phyloP scores from a whole-genome alignment of 768 basidiomycete genomes.

The Inosperma sp. region DNA sequence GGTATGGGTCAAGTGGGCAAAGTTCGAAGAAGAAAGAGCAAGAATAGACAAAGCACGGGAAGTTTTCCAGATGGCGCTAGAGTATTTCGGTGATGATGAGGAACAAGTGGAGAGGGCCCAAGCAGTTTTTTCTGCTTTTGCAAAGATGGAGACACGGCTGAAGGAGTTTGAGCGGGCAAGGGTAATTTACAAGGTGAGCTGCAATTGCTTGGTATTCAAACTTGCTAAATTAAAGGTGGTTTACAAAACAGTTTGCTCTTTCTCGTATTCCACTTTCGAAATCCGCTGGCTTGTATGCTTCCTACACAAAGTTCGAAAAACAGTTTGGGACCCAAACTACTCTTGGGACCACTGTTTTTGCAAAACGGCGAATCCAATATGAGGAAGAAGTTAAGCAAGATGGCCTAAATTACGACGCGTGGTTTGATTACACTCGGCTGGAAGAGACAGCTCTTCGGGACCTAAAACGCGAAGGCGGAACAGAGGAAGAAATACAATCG shows the following conservation, averaged over 20 bases:
- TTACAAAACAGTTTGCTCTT: slow-evolving; percentile 89
- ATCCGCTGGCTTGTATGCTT: slow-evolving; percentile 79
- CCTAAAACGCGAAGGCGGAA: slow-evolving; percentile 68
- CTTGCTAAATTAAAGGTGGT: neutral
- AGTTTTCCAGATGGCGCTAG: slow-evolving; percentile 86
- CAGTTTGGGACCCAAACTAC: slow-evolving; percentile 88
- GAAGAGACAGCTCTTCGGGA: slow-evolving; percentile 86
- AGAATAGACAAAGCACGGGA: slow-evolving; percentile 71
- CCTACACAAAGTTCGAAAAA: slow-evolving; percentile 97
- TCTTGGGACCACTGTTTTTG: slow-evolving; percentile 90
- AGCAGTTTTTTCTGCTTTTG: slow-evolving; percentile 88
- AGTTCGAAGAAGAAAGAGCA: slow-evolving; percentile 85
- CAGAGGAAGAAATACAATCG: slow-evolving; percentile 62
- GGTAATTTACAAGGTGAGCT: slow-evolving; percentile 88
- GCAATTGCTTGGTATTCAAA: neutral
- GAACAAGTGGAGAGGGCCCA: slow-evolving; percentile 96
- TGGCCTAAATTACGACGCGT: slow-evolving; percentile 92
- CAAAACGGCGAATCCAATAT: slow-evolving; percentile 97
- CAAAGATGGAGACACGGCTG: slow-evolving; percentile 93
- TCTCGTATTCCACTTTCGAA: slow-evolving; percentile 89
- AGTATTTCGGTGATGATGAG: slow-evolving; percentile 85
- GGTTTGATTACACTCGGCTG: slow-evolving; percentile 94
- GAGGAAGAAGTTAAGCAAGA: slow-evolving; percentile 94
- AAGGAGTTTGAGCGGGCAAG: slow-evolving; percentile 97
- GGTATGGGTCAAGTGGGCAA: slow-evolving; percentile 80